Percentiles rank a stretch among this genome's conserved stretches.
phyloP scores from a whole-genome alignment of 1,284 basidiomycete species.

The Ustilago esculenta region DNA sequence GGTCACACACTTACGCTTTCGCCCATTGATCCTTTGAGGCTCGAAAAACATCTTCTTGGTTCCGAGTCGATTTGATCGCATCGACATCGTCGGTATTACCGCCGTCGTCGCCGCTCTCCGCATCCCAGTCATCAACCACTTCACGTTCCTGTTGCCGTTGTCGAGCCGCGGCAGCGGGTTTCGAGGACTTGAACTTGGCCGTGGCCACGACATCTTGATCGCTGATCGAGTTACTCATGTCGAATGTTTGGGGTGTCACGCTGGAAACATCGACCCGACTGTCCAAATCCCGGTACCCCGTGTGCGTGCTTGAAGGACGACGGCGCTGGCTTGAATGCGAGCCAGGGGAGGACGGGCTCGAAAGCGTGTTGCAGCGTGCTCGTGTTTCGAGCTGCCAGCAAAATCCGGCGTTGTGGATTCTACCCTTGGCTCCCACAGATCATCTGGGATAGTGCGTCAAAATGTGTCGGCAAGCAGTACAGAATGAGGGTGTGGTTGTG shows the following conservation, averaged over 20 bases:
- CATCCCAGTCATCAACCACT: conserved; percentile 46
- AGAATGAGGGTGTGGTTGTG: too few relatives aligned
- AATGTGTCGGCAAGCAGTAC: too few relatives aligned
- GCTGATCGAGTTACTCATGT: conserved; percentile 4
- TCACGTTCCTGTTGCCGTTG: conserved; percentile 19
- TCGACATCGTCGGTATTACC: not conserved
- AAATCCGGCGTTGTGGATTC: too few relatives aligned
- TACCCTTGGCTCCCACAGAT: too few relatives aligned
- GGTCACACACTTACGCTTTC: conserved; percentile 27
- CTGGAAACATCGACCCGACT: not conserved
- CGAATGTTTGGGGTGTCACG: not conserved
- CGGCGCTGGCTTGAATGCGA: too few relatives aligned
- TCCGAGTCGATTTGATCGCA: not conserved
- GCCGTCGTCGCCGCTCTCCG: conserved; percentile 37
- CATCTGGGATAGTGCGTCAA: too few relatives aligned
- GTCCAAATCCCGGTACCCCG: too few relatives aligned
- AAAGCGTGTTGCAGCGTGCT: too few relatives aligned
- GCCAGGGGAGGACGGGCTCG: too few relatives aligned
- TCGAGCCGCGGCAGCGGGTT: conserved; percentile 2
- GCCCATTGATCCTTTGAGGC: conserved; percentile 37
- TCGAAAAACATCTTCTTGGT: conserved; percentile 24
- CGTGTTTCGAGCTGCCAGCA: too few relatives aligned
- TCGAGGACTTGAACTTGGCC: conserved; percentile 35
- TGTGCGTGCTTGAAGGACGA: too few relatives aligned
- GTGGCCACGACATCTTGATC: conserved; percentile 25